Base-by-base conservation (phyloP, 169 alveolate species). In the Cryptosporidium ubiquitum region DNA sequence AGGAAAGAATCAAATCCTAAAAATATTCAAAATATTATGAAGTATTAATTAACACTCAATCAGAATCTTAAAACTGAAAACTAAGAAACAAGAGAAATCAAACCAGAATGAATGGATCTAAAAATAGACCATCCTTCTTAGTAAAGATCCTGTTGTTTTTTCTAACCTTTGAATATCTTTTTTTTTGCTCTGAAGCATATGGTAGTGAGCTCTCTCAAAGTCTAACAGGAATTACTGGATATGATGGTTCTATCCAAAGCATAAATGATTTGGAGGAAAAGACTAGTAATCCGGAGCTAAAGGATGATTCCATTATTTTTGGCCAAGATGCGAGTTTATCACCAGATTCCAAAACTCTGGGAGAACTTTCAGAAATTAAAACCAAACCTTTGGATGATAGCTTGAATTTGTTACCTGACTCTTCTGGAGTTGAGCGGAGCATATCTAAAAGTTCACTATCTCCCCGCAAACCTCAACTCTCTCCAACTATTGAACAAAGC, bases 91-190 rank as follows among this genome's bases (percentile, higher is more conserved):
- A 64, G 6, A 64, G 71, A 64, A 35, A 35, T 3, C 20, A 33
- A 64, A 12, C 49, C 29, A 64, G 71, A 64, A 64, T 64, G 71
- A 26, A 31, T 31, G 71, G 71, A 64, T 64, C 71, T 64, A 64
- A 64, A 35, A 64, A 64, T 64, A 64, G 42, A 1, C 71, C 71
- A 64, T 64, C 71, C n/a, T 33, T 58, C n/a, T 58, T 10, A 26
- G 52, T 33, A 37, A 64, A 35, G 71, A 64, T 64, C 71, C 71
- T 64, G 31, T 29, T 64, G 33, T 29, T 64, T n/a, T 64, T 64
- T 14, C 31, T 64, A n/a, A 29, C 33, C 29, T 64, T 7, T 33
- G 47, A 9, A 26, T 20, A 64, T 20, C 42, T 33, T 0, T 3
- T 64, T 29, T 37, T 26, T 14, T 14, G 23, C 29, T 26, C 33